Percentiles rank a stretch among this genome's conserved stretches.
These are phyloP conservation scores for Leccinum laetum DNA, from an alignment of 1,284 basidiomycete species.

Conservation along the genomic window DNA sequence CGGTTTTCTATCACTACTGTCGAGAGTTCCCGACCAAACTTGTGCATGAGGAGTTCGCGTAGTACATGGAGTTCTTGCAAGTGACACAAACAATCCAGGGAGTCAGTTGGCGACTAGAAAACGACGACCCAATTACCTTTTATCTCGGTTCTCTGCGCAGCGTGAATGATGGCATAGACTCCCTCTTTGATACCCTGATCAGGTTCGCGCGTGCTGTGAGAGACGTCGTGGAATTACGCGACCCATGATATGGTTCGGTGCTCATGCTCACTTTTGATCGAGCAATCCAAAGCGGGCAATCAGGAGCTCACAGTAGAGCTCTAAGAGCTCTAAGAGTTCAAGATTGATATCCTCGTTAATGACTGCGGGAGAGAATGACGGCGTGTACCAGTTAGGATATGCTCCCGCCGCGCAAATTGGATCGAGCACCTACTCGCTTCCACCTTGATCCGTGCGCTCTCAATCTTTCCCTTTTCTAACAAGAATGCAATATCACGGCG, in stretches of 20 bases:
- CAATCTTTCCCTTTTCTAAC: conserved; percentile 77
- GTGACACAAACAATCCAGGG: conserved; percentile 4
- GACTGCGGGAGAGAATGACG: conserved; percentile 41
- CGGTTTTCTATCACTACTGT: conserved; percentile 81
- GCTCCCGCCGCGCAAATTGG: conserved; percentile 3
- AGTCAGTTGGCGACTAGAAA: conserved; percentile 6
- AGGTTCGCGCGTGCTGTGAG: conserved; percentile 71
- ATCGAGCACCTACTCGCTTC: conserved; percentile 61
- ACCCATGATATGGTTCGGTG: background rate
- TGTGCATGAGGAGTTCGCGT: conserved; percentile 94
- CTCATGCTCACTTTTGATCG: conserved; percentile 69
- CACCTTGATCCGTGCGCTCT: conserved; percentile 83
- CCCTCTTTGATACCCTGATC: conserved; percentile 82
- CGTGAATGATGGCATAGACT: conserved; percentile 81
- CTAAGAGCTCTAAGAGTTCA: conserved; percentile 89
- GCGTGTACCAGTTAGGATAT: conserved; percentile 6
- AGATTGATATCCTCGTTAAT: conserved; percentile 86
- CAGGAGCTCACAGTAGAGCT: conserved; percentile 93
- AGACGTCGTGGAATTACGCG: conserved; percentile 5
- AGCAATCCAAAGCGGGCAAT: conserved; percentile 91
- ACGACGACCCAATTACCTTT: conserved; percentile 58
- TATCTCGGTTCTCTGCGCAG: conserved; percentile 87
- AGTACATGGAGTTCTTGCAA: conserved; percentile 82
- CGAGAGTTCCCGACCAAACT: conserved; percentile 86
- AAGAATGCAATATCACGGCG: conserved; percentile 80